Base-by-base conservation (phyloP, 2,329 filamentous ascomycete species). In the Colletotrichum tofieldiae region DNA sequence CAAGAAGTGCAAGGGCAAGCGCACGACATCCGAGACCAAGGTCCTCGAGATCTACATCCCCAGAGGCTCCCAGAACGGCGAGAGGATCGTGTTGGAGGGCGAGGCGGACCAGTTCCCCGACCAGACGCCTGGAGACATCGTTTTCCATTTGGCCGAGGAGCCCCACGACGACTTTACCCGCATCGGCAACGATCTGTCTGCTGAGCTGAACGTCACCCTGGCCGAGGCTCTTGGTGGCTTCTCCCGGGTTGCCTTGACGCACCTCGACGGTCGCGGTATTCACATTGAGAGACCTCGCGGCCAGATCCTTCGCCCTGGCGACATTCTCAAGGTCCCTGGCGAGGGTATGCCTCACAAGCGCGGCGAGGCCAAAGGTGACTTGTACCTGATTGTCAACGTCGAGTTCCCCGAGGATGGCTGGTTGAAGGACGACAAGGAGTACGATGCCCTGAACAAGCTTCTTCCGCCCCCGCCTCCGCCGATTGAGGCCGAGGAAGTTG, bases 1-100 rank as follows among this genome's bases (percentile, higher is more conserved):
- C 88, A 98, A 97, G 88, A 98, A 96, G 87, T 99, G 96, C 90
- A 98, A 98, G 85, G 96, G 96, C 79, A 94, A 93, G 82, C 90
- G 94, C 74, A 95, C 94, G 18, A 91, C 91, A 55, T 93, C 95
- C 78, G 93, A 96, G 83, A 96, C 94, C 83, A 99, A 98, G 86
- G 93, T 96, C 4, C 87, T 99, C 73, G 96, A 99, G 84, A 92
- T 99, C 64, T 98, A 98, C 85, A 98, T 99, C 72, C 95, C 96
- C 12, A 91, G 93, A 64, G 96, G 96, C 58, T 93, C 93, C 49
- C 90, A 90, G 86, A 92, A 97, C 81, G 95, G 95, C 75, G 96
- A 99, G 79, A 91, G 91, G 76, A 98, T 99, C 77, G 90, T 95
- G 12, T 87, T 99, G 5, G 93, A 97, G 80, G 96, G 96, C 72